phyloP scores from a whole-genome alignment of 257 asterid species.

The Plantago major region DNA sequence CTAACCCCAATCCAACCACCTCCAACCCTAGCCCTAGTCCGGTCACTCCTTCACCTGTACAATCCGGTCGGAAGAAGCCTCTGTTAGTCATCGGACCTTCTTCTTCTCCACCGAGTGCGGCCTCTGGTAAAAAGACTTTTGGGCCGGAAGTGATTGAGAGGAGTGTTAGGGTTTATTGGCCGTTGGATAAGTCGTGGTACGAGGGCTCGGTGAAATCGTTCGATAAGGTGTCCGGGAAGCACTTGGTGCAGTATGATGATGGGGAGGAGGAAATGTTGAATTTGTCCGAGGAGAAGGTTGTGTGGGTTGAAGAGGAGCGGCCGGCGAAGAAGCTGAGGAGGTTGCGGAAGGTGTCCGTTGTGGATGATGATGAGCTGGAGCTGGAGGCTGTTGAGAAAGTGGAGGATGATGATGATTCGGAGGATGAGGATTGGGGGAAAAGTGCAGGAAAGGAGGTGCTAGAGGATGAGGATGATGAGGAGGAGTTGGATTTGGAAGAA shows the following conservation, averaged over 20 bases:
- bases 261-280: conserved; percentile 70
- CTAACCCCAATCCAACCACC: conserved; percentile 32
- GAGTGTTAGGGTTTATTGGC: conserved; percentile 72
- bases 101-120: conserved; percentile 28
- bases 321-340: conserved; percentile 52
- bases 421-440: conserved; percentile 72
- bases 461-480: conserved; percentile 49
- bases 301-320: conserved; percentile 46
- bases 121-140: conserved; percentile 25
- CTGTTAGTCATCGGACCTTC: conserved; percentile 38
- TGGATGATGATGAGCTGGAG: conserved; percentile 53
- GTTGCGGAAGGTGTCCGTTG: conserved; percentile 37
- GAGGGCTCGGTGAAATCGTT: conserved; percentile 68
- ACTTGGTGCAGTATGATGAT: conserved; percentile 80
- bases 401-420: conserved; percentile 41
- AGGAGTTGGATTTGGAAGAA: conserved; percentile 64
- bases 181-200: conserved; percentile 77
- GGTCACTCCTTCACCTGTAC: conserved; percentile 45
- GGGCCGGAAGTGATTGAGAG: conserved; percentile 59
- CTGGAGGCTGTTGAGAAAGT: conserved; percentile 25
- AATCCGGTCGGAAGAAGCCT: conserved; percentile 44
- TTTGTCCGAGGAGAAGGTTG: conserved; percentile 57
- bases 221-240: conserved; percentile 66
- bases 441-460: conserved; percentile 34
- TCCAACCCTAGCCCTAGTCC: conserved; percentile 29